Evolutionary conservation across 2,329 filamentous ascomycete species (phyloP).

Genomic region (Penicillium sclerotiorum): DNA sequence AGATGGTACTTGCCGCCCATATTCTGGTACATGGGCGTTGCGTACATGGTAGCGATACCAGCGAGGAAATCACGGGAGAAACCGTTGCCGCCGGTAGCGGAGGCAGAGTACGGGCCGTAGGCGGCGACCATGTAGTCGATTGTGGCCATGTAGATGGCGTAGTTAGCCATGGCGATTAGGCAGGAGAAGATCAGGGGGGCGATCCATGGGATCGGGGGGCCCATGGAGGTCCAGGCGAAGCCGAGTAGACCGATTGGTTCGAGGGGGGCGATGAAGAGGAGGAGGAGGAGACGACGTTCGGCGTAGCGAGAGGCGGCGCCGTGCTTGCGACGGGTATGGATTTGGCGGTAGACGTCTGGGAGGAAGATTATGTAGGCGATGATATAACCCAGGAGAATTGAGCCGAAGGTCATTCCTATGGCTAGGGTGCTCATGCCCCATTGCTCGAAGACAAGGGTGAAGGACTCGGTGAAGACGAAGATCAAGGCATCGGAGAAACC

Average conservation of each 20-base stretch:
- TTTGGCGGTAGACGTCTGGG: constrained; percentile 51
- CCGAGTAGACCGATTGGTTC: constrained; percentile 64
- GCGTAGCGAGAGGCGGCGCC: constrained; percentile 56
- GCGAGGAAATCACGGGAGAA: constrained; percentile 74
- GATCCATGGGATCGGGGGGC: constrained; percentile 68
- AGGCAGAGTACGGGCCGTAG: constrained; percentile 73
- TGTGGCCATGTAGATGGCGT: constrained; percentile 73
- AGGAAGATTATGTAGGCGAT: constrained; percentile 63
- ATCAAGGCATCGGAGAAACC: constrained; percentile 76
- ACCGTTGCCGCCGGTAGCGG: constrained; percentile 74
- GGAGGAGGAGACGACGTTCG: constrained; percentile 67
- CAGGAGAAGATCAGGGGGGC: constrained; percentile 66
- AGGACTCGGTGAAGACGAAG: constrained; percentile 77
- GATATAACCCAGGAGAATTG: constrained; percentile 67
- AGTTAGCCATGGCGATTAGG: constrained; percentile 73
- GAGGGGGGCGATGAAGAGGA: constrained; percentile 60
- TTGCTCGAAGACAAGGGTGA: constrained; percentile 67
- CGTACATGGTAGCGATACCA: constrained; percentile 69
- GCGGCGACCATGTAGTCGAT: constrained; percentile 78
- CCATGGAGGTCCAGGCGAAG: constrained; percentile 69
- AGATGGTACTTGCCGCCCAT: constrained; percentile 49
- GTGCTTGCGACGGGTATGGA: constrained; percentile 39
- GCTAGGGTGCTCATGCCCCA: constrained; percentile 63
- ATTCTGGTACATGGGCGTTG: constrained; percentile 64
- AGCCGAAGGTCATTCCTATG: constrained; percentile 64